Base-by-base conservation (phyloP, 352 stramenopile genomes). In the Plasmopara viticola region DNA sequence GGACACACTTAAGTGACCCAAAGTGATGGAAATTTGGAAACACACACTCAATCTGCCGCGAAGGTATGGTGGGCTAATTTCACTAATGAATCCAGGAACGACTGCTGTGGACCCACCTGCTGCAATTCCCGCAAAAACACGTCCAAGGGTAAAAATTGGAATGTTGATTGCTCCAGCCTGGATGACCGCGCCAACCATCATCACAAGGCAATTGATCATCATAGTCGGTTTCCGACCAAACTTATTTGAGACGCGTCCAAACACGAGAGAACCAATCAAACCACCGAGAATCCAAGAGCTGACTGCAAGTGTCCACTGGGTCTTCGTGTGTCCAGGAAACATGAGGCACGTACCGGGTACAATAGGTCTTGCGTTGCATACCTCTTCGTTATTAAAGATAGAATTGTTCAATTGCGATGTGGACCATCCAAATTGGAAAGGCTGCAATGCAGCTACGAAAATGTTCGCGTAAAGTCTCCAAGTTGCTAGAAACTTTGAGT, bases 211-310 rank as follows among this genome's bases (percentile, higher is more conserved):
- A 38, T 74, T 75, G 46, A 49, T 20, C 52, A 62, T 60, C 56
- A 75, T 65, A 2, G 56, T 62, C 13, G 50, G 56, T 7, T 71
- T 69, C 1, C 69, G 65, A n/a, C 69, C 69, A 40, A 70, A 71
- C 38, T 60, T 58, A 55, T 75, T 70, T n/a, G 69, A 63, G 14
- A 68, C 53, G 15, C 56, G 53, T 20, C 69, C 67, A 6, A 48
- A 68, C 8, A 62, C 33, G 4, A 87, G 62, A 46, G 56, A 54
- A 10, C 75, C 73, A 51, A 85, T 45, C 66, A 82, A 81, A 33
- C 70, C 73, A 14, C 73, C 74, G 15, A 82, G 52, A 51, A 87
- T 71, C 75, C 75, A 87, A 10, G 64, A 64, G 47, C 77, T 82
- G 18, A 86, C 68, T 17, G 74, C 68, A 34, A 69, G 72, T 6